phyloP scores from a whole-genome alignment of 176 grass and related monocot species.

The Metroxylon sagu region DNA sequence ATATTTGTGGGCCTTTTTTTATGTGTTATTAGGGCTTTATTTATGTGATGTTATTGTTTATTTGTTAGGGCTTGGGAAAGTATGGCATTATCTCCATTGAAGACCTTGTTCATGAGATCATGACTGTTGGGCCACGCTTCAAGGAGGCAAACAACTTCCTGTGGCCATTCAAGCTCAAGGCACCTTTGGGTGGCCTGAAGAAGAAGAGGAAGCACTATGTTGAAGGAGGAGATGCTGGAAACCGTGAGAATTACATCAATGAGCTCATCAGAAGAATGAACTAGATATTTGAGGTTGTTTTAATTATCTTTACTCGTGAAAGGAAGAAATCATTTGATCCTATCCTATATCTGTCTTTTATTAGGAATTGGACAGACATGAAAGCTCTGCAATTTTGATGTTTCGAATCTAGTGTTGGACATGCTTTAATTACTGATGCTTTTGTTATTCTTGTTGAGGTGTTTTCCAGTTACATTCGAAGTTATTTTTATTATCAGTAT shows the following conservation, averaged over 20 bases:
- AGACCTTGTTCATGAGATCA: conserved; percentile 82
- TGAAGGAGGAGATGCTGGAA: conserved; percentile 85
- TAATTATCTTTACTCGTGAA: not conserved
- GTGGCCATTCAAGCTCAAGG: conserved; percentile 85
- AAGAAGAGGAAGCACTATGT: conserved; percentile 93
- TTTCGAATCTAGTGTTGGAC: conserved; percentile 7
- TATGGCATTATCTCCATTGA: conserved; percentile 71
- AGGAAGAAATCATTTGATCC: not conserved
- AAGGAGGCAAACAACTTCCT: conserved; percentile 97
- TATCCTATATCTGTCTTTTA: conserved; percentile 1
- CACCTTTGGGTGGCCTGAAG: conserved; percentile 61
- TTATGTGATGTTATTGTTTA: not conserved
- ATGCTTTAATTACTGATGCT: not conserved
- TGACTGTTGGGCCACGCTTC: conserved; percentile 79
- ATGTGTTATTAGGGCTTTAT: no score
- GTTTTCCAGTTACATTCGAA: no score
- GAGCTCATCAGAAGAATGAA: conserved; percentile 92
- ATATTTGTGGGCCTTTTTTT: no score
- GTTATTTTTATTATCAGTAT: no score
- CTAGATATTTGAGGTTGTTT: conserved; percentile 23
- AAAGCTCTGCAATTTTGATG: conserved; percentile 33
- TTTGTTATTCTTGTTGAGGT: not conserved
- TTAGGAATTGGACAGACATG: conserved; percentile 13
- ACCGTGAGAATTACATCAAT: conserved; percentile 86
- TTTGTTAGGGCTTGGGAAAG: conserved; percentile 49